A percentile compares a stretch with the other conserved stretches of the same genome.
Conservation (phyloP, 495 filamentous ascomycete species). For the Amorphotheca resinae region DNA sequence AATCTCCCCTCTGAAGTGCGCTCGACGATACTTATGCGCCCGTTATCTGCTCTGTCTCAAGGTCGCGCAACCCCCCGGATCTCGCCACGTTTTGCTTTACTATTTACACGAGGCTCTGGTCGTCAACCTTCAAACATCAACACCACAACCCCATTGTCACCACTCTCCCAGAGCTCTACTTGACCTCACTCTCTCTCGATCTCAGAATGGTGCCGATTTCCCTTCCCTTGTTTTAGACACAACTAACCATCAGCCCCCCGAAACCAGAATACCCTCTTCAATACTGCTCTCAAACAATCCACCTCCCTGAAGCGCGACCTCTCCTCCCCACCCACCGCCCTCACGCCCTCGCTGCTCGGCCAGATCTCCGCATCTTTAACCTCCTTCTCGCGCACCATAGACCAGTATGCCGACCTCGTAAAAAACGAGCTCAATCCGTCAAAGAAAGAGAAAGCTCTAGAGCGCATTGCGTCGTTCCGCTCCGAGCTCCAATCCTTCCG, state of each 20-base stretch:
- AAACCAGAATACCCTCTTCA: conserved; percentile 76
- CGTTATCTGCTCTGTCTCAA: too few species aligned
- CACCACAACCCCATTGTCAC: not conserved
- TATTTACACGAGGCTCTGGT: too few species aligned
- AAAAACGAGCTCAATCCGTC: conserved; percentile 75
- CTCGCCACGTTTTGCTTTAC: too few species aligned
- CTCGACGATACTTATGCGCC: too few species aligned
- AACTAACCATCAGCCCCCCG: not conserved
- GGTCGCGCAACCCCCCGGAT: too few species aligned
- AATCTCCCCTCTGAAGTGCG: too few species aligned
- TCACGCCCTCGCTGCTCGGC: conserved; percentile 46
- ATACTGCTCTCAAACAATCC: conserved; percentile 87
- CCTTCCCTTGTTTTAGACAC: not conserved
- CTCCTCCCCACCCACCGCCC: conserved; percentile 37
- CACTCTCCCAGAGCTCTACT: too few species aligned
- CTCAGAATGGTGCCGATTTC: too few species aligned
- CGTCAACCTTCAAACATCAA: not conserved
- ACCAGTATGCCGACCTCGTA: conserved; percentile 79
- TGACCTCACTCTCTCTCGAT: too few species aligned
- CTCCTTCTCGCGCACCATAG: conserved; percentile 79
- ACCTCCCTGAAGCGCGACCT: conserved; percentile 79
- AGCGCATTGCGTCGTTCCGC: conserved; percentile 77
- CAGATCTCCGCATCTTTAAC: conserved; percentile 80
- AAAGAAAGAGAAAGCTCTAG: conserved; percentile 83
- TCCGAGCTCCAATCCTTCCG: conserved; percentile 69